A percentile compares a stretch with the other conserved stretches of the same genome.
Conservation (phyloP, 345 rosid species). For the Zanthoxylum bungeanum region DNA sequence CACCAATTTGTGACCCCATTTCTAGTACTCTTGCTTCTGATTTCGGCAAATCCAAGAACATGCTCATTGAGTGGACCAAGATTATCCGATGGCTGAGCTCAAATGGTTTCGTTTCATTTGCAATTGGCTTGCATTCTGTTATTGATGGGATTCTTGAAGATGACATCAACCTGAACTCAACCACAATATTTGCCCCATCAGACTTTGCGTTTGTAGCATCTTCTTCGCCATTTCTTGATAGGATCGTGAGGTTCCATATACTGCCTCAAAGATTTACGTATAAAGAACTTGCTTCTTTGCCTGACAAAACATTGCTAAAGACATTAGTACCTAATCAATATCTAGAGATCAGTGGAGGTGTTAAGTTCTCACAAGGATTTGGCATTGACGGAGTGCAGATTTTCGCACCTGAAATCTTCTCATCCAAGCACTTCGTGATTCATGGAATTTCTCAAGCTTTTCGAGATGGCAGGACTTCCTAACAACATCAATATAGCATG, state of each 20-base stretch:
- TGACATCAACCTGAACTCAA: conserved; percentile 34
- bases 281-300: conserved; percentile 42
- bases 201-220: conserved; percentile 47
- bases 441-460: conserved; percentile 57
- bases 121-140: conserved; percentile 68
- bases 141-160: conserved; percentile 51
- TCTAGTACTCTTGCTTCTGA: conserved; percentile 19
- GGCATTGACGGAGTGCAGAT: conserved; percentile 50
- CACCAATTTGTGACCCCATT: conserved; percentile 32
- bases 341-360: conserved; percentile 34
- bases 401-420: conserved; percentile 48
- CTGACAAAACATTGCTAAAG: conserved; percentile 34
- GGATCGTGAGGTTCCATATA: conserved; percentile 54
- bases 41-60: conserved; percentile 21
- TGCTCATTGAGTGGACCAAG: conserved; percentile 47
- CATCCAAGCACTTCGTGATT: conserved; percentile 43
- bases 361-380: conserved; percentile 23
- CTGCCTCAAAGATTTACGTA: conserved; percentile 39
- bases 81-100: conserved; percentile 61
- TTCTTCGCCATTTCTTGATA: conserved; percentile 47
- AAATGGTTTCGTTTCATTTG: conserved; percentile 66
- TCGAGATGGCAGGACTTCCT: conserved; percentile 27
- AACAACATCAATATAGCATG: background rate
- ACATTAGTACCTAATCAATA: conserved; percentile 46
- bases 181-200: conserved; percentile 63